Percentiles rank a stretch among this genome's conserved stretches.
These are phyloP conservation scores for Urochloa ruziziensis DNA, from an alignment of 176 grass and related monocot genomes.

Conservation along the genomic window DNA sequence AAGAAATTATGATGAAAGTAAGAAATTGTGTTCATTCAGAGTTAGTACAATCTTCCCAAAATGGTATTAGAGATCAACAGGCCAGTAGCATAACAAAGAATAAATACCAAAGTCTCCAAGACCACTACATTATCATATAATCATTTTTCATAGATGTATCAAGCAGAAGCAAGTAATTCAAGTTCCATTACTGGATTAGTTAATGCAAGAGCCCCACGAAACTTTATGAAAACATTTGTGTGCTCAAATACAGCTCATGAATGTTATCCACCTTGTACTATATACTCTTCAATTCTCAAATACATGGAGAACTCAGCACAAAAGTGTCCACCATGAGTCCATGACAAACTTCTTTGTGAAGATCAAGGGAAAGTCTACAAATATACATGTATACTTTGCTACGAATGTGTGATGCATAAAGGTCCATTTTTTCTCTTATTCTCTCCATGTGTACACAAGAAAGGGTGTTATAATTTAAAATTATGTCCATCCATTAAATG, in stretches of 20 bases:
- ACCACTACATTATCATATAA: not conserved
- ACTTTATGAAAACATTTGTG: not conserved
- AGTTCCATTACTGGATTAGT: slow-evolving; percentile 20
- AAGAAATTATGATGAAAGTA: slow-evolving; percentile 1
- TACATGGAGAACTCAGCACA: not conserved
- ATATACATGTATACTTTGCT: not conserved
- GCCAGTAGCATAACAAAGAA: not conserved
- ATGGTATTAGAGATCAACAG: not conserved
- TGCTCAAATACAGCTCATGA: not conserved
- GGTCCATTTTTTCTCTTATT: not conserved
- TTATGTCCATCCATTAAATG: not conserved
- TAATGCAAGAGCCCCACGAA: not conserved
- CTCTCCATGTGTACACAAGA: not conserved
- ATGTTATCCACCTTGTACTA: not conserved
- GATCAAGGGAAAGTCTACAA: not conserved
- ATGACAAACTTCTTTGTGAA: not conserved
- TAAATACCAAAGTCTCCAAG: not conserved
- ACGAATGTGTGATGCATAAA: not conserved
- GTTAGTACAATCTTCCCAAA: slow-evolving; percentile 8
- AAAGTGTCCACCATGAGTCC: not conserved
- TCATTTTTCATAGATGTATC: slow-evolving; percentile 5
- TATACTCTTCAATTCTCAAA: not conserved
- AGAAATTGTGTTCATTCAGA: not conserved
- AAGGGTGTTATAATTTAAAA: not conserved
- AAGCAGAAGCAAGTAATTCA: not conserved